phyloP scores from a whole-genome alignment of 192 early-diverging fungal genomes.

The Spizellomyces punctatus region DNA sequence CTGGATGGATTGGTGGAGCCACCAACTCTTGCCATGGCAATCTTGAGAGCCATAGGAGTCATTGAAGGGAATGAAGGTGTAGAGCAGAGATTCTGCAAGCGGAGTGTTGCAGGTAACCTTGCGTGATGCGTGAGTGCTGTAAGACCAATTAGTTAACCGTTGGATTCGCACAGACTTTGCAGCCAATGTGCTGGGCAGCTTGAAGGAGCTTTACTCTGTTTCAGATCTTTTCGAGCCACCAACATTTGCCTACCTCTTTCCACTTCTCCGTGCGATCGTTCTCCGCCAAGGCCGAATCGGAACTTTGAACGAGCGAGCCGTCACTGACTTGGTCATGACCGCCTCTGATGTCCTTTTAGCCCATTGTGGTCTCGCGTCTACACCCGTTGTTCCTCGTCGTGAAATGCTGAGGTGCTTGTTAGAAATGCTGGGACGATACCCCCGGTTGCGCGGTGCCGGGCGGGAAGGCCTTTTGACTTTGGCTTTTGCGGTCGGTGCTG shows the following conservation, averaged over 20 bases:
- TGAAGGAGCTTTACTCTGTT: constrained; percentile 1
- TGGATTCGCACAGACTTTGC: background rate
- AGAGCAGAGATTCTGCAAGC: constrained; percentile 25
- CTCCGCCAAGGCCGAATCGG: constrained; percentile 37
- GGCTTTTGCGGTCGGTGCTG: constrained; percentile 33
- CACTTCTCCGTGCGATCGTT: constrained; percentile 43
- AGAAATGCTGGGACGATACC: constrained; percentile 42
- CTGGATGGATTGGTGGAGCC: constrained; percentile 9
- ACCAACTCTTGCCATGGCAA: constrained; percentile 31
- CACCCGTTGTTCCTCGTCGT: constrained; percentile 28
- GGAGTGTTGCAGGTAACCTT: constrained; percentile 23
- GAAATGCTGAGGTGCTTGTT: constrained; percentile 44
- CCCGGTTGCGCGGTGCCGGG: constrained; percentile 44
- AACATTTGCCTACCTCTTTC: constrained; percentile 50
- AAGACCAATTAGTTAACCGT: too few relatives aligned
- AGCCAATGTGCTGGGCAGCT: background rate
- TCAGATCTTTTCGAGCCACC: constrained; percentile 27
- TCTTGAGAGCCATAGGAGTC: constrained; percentile 36
- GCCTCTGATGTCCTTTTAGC: constrained; percentile 47
- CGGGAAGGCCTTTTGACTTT: constrained; percentile 45
- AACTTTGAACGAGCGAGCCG: constrained; percentile 42
- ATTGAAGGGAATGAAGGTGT: constrained; percentile 33
- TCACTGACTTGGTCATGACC: constrained; percentile 44
- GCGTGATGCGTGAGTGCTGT: background rate
- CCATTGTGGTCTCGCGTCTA: constrained; percentile 41